Base-by-base conservation (phyloP, 805 yeast species). In the Pichia californica region DNA sequence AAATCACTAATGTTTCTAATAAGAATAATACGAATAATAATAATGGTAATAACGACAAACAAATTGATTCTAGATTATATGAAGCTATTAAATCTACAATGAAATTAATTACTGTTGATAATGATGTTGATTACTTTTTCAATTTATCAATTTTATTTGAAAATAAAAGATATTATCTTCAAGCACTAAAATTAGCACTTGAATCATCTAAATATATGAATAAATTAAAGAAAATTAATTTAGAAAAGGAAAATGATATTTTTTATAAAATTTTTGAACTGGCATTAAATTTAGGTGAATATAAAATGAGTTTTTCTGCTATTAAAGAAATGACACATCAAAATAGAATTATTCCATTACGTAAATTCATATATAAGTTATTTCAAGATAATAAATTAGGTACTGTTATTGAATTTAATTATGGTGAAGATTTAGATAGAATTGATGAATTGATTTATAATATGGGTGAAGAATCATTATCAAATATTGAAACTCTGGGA, bases 381-480 rank as follows among this genome's bases (percentile, higher is more conserved):
- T 66, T 69, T 47, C 66, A 66, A 16, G 53, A 55, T 9, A 70
- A 72, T 38, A 61, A 66, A 10, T 65, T 73, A 7, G 57, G 64
- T 29, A 56, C 55, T 36, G 54, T 79, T 30, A 57, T 68, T 16
- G 60, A 64, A 16, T 70, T 66, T 44, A 70, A 73, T 33, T 72
- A 76, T 44, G 52, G 63, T 7, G 73, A 68, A 19, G 68, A 75
- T 43, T 62, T 66, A 4, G 63, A 64, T 13, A 43, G 51, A 7
- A 71, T 79, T 27, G 76, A 74, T 49, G 59, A 61, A 2, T 51
- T 74, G 33, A 57, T 79, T 32, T 63, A 54, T 43, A 52, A 48
- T 10, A 40, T 63, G 37, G 62, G 53, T 25, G 66, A 51, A 52
- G 38, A 46, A 30, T 30, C 49, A 11, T 21, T 47, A 16, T 3